A percentile compares a stretch with the other conserved stretches of the same genome.
Evolutionary conservation across 1,284 basidiomycete species (phyloP).

Genomic region (Sporisorium exsertum): DNA sequence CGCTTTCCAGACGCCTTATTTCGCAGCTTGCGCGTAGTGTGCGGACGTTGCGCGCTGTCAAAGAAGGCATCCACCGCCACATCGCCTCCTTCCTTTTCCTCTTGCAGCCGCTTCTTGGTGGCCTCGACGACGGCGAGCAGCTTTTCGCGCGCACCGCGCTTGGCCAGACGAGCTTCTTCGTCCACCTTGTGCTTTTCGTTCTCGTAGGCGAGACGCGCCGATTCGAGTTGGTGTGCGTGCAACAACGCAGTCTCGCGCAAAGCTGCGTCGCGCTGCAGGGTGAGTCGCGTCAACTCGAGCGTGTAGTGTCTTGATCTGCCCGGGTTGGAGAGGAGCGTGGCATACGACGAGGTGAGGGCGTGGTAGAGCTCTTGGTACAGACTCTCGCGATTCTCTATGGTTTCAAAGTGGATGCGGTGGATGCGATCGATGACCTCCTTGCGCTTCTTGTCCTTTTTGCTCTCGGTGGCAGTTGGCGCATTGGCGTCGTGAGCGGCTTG

Average conservation of each 20-base stretch:
- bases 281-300: conserved; percentile 56
- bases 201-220: conserved; percentile 53
- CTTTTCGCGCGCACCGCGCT: conserved; percentile 63
- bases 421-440: conserved; percentile 67
- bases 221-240: conserved; percentile 64
- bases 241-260: conserved; percentile 60
- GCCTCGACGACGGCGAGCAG: conserved; percentile 65
- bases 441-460: conserved; percentile 63
- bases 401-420: conserved; percentile 66
- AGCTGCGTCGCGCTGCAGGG: conserved; percentile 57
- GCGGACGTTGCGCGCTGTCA: conserved; percentile 60
- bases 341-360: conserved; percentile 55
- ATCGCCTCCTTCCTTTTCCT: conserved; percentile 67
- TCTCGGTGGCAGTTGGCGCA: conserved; percentile 28
- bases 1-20: conserved; percentile 57
- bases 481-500: conserved; percentile 15
- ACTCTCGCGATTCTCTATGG: conserved; percentile 63
- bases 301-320: conserved; percentile 60
- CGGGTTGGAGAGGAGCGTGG: conserved; percentile 62
- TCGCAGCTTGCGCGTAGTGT: conserved; percentile 67
- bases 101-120: conserved; percentile 60
- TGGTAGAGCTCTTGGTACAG: conserved; percentile 64
- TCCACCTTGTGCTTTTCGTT: conserved; percentile 61
- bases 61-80: conserved; percentile 60
- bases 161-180: conserved; percentile 63